Conservation (phyloP, 495 filamentous ascomycete genomes). For the Penicillium cataractarum region DNA sequence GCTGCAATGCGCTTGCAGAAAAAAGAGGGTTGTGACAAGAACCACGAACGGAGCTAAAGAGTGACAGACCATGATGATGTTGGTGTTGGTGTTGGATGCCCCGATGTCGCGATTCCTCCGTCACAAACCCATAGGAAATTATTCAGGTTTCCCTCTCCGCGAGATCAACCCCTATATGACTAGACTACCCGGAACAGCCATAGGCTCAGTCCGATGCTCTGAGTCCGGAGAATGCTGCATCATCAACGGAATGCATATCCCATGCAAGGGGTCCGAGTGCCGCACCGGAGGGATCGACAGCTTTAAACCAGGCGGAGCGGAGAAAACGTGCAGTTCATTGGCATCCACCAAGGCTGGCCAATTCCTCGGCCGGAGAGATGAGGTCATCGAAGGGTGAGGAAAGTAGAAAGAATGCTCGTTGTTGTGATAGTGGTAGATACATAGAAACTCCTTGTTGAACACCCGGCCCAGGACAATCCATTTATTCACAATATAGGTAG, state of each 20-base stretch:
- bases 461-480: slow-evolving; percentile 24
- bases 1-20: slow-evolving; percentile 25
- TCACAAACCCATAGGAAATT: background rate
- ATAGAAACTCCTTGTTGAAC: slow-evolving; percentile 32
- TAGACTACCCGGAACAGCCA: background rate
- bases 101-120: slow-evolving; percentile 19
- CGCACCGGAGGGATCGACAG: slow-evolving; percentile 9
- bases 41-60: slow-evolving; percentile 28
- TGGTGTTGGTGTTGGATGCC: slow-evolving; percentile 24
- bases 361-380: slow-evolving; percentile 17
- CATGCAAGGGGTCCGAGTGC: slow-evolving; percentile 18
- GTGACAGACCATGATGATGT: slow-evolving; percentile 35
- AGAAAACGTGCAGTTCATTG: slow-evolving; percentile 17
- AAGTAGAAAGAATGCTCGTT: slow-evolving; percentile 31
- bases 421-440: slow-evolving; percentile 29
- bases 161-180: slow-evolving; percentile 19
- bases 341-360: slow-evolving; percentile 8
- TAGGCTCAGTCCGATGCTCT: slow-evolving; percentile 18
- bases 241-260: slow-evolving; percentile 29
- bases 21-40: slow-evolving; percentile 23
- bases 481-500: slow-evolving; percentile 27
- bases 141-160: background rate
- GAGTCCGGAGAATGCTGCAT: slow-evolving; percentile 31
- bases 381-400: slow-evolving; percentile 20
- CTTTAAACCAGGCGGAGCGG: slow-evolving; percentile 1